Conservation (phyloP, 108 stramenopile genomes). For the Schizochytrium sp. region DNA sequence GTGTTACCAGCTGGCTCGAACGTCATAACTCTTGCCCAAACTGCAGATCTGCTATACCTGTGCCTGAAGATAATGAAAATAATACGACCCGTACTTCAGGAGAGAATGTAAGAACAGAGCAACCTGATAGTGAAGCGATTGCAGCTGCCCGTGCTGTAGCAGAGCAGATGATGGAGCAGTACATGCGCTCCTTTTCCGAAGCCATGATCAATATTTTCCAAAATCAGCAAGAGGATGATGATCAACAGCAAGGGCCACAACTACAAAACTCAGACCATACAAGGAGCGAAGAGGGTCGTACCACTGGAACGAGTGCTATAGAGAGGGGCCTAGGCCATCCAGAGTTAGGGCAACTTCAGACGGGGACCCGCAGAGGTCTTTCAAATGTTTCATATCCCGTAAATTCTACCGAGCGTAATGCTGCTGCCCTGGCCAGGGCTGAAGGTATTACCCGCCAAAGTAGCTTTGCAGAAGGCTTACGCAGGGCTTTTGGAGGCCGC, state of each 20-base stretch:
- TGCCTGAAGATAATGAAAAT: not conserved
- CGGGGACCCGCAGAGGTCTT: too few species aligned
- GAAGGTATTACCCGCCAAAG: not conserved
- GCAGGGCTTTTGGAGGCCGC: not conserved
- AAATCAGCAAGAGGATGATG: not conserved
- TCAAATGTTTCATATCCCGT: too few species aligned
- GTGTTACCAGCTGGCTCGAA: slow-evolving; percentile 13
- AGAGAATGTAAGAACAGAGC: not conserved
- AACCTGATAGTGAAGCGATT: not conserved
- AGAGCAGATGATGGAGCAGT: not conserved
- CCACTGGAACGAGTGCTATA: too few species aligned
- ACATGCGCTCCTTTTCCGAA: slow-evolving; percentile 11
- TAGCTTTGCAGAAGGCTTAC: slow-evolving; percentile 2
- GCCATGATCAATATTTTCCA: not conserved
- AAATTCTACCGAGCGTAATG: too few species aligned
- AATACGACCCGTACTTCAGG: not conserved
- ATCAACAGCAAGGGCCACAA: not conserved
- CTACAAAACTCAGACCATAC: not conserved
- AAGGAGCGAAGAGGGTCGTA: not conserved
- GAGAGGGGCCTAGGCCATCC: too few species aligned
- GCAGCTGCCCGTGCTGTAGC: not conserved
- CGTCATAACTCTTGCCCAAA: slow-evolving; percentile 43
- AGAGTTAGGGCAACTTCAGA: too few species aligned
- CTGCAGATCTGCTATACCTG: not conserved
- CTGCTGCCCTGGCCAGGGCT: not conserved